Evolutionary conservation across 768 basidiomycete genomes (phyloP).

Genomic region (Rhodosporidiobolus odoratus): DNA sequence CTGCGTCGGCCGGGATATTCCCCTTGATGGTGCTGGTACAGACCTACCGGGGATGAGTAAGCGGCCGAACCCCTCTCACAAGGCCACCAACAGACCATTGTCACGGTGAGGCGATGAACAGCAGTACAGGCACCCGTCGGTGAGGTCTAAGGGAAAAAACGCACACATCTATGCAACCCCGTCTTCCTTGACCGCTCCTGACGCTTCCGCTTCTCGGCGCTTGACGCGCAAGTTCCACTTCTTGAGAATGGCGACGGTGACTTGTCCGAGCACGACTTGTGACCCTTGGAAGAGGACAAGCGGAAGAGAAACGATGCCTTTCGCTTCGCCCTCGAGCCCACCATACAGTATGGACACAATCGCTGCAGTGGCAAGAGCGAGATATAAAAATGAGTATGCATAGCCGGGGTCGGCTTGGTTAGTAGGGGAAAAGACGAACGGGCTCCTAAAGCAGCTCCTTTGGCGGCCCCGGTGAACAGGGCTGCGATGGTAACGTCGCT

Average conservation of each 20-base stretch:
- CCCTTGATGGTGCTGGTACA: too few relatives aligned
- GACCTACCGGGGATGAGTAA: too few relatives aligned
- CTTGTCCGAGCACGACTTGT: constrained; percentile 41
- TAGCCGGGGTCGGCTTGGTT: too few relatives aligned
- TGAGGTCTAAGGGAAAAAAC: neutral
- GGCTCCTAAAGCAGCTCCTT: constrained; percentile 28
- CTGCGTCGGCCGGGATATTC: too few relatives aligned
- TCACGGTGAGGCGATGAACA: too few relatives aligned
- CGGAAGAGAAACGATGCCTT: constrained; percentile 41
- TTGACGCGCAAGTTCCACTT: constrained; percentile 32
- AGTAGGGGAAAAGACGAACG: constrained; percentile 2
- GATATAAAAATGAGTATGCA: neutral
- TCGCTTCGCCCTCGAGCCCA: constrained; percentile 27
- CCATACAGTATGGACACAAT: constrained; percentile 43
- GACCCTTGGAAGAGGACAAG: constrained; percentile 44
- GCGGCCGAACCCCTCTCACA: too few relatives aligned
- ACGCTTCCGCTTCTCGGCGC: constrained; percentile 1
- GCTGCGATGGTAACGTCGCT: constrained; percentile 16
- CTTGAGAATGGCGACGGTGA: constrained; percentile 39
- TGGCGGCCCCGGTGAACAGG: constrained; percentile 25
- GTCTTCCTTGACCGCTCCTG: neutral
- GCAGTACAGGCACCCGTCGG: too few relatives aligned
- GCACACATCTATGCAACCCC: neutral
- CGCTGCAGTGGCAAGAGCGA: neutral
- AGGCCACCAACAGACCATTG: too few relatives aligned